A percentile compares a stretch with the other conserved stretches of the same genome.
Evolutionary conservation across 257 asterid species (phyloP).

Genomic region (Rauvolfia tetraphylla): DNA sequence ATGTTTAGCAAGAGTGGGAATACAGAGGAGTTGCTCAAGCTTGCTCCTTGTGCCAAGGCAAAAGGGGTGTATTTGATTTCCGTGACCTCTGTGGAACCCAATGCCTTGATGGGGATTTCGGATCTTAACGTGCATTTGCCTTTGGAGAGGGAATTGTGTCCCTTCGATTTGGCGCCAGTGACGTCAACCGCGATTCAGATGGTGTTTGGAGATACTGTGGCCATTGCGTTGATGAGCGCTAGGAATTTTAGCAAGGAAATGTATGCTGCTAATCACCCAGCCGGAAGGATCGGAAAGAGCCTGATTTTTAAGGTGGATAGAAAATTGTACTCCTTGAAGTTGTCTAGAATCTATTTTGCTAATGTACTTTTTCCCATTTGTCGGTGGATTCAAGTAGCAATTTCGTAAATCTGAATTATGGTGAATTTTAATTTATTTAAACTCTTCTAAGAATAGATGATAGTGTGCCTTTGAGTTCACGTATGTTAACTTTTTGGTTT

Average conservation of each 20-base stretch:
- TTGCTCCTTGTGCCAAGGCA: conserved; percentile 89
- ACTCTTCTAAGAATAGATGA: neutral
- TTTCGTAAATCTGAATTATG: neutral
- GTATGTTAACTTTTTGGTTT: neutral
- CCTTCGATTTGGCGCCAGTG: conserved; percentile 85
- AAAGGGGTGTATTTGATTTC: conserved; percentile 79
- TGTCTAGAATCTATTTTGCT: neutral
- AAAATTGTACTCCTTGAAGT: neutral
- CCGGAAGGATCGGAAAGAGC: conserved; percentile 54
- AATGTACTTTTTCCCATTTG: neutral
- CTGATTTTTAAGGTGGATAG: conserved; percentile 65
- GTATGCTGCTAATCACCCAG: conserved; percentile 73
- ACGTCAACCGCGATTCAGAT: conserved; percentile 49
- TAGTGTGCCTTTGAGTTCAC: neutral
- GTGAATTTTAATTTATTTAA: neutral
- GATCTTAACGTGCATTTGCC: conserved; percentile 96
- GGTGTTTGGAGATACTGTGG: conserved; percentile 85
- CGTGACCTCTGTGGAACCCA: conserved; percentile 75
- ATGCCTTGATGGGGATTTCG: conserved; percentile 52
- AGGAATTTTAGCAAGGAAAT: conserved; percentile 71
- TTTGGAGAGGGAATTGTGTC: conserved; percentile 79
- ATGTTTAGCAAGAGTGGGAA: conserved; percentile 94
- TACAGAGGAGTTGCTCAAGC: conserved; percentile 67
- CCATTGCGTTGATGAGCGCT: conserved; percentile 84
- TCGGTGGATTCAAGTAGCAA: neutral